Conservation (phyloP, 2,329 filamentous ascomycete genomes). For the Metarhizium sp. region DNA sequence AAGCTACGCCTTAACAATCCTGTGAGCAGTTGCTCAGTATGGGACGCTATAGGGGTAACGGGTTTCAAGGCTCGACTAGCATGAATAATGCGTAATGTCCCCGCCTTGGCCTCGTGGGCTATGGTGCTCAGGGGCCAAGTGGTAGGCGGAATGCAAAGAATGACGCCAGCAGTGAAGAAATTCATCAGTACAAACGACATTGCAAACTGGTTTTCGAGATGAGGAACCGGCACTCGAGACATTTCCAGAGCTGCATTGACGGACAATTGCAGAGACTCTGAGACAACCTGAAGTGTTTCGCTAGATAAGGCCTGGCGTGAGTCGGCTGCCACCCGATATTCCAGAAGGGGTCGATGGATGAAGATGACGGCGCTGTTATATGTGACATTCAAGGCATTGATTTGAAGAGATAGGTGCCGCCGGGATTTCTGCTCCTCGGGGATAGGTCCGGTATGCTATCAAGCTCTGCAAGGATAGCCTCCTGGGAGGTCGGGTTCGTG, state of each 20-base stretch:
- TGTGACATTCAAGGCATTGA: not conserved
- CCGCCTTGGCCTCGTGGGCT: conserved; percentile 19
- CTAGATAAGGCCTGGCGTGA: conserved; percentile 6
- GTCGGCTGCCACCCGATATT: conserved; percentile 2
- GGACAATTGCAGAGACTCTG: conserved; percentile 14
- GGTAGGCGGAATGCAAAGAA: conserved; percentile 20
- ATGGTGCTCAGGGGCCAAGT: conserved; percentile 16
- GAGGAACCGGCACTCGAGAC: conserved; percentile 15
- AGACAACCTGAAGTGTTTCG: conserved; percentile 11
- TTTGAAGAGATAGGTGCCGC: conserved; percentile 2
- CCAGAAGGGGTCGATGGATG: conserved; percentile 2
- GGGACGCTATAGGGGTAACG: not conserved
- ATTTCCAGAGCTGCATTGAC: conserved; percentile 20
- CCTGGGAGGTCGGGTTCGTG: conserved; percentile 3
- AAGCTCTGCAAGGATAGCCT: not conserved
- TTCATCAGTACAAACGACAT: conserved; percentile 11
- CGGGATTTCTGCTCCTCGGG: not conserved
- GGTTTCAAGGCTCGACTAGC: conserved; percentile 11
- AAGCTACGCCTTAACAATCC: conserved; percentile 2
- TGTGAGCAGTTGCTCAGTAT: conserved; percentile 3
- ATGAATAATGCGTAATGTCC: conserved; percentile 19
- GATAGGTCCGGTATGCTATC: not conserved
- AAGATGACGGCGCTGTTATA: conserved; percentile 3
- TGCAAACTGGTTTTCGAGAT: conserved; percentile 16
- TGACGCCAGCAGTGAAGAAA: conserved; percentile 13